Base-by-base conservation (phyloP, 352 stramenopile species). In the Plasmopara halstedii region DNA sequence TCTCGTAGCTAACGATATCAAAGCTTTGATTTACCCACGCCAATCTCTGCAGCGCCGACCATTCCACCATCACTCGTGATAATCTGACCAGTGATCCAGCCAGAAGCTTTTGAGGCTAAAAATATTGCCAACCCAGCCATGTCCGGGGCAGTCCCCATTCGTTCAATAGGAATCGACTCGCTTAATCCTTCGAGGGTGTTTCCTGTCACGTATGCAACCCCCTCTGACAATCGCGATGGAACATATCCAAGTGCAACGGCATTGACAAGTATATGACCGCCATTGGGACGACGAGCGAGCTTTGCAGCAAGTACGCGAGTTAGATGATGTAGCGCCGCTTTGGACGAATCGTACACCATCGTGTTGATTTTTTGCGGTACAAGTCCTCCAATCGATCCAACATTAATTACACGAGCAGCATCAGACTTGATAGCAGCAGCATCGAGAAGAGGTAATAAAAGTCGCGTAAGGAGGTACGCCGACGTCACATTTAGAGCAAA, bases 231-330 rank as follows among this genome's bases (percentile, higher is more conserved):
- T 41, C 84, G 81, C 25, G 73, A 90, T 3, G 82, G 85, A 14
- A 98, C 83, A 50, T 96, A 86, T 14, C 95, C 94, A 4, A 91
- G 95, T 2, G 88, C 86, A 15, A 98, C 79, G 20, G 82, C 83
- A 65, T 98, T 98, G n/a, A 98, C 93, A 5, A 95, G 89, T 47
- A 98, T 97, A 57, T 86, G 71, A 22, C 90, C 77, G 25, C 76
- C 74, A 33, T 88, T 85, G 11, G 73, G 65, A 6, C 69, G 74
- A 20, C 70, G 70, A 43, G 78, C 88, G 6, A 98, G 76, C 60
- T 98, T 94, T 0, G 77, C 70, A 0, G 92, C 82, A 25, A 98
- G 47, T 36, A 95, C 84, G 33, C 85, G 85, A 19, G 92, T 98
- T 18, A 98, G 60, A 51, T 97, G 83, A 64, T 98, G 91, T 15